Conservation (phyloP, 192 early-diverging fungal species). For the Borealophlyctis nickersoniae region DNA sequence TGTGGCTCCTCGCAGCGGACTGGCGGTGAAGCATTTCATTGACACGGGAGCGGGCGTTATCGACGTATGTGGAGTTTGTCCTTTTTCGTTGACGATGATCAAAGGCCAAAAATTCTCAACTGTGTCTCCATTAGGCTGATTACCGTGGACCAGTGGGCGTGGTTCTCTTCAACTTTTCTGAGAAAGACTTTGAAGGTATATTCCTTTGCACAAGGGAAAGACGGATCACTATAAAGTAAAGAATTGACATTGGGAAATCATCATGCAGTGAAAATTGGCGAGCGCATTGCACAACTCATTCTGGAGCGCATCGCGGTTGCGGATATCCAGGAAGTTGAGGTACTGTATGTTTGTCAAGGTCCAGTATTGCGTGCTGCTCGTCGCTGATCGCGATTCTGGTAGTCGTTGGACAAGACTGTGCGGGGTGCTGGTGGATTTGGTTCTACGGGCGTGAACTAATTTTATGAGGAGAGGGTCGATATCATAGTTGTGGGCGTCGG, state of each 20-base stretch:
- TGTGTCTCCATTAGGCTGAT: conserved; percentile 53
- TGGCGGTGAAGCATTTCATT: conserved; percentile 87
- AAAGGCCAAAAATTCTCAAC: too few relatives aligned
- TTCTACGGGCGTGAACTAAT: conserved; percentile 42
- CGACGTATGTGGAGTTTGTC: conserved; percentile 56
- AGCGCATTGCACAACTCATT: conserved; percentile 94
- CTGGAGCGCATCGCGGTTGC: conserved; percentile 82
- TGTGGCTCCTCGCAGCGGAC: conserved; percentile 88
- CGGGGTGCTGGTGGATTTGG: conserved; percentile 55
- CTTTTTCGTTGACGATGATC: too few relatives aligned
- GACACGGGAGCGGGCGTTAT: conserved; percentile 90
- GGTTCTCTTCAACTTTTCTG: conserved; percentile 85
- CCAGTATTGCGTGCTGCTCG: neutral
- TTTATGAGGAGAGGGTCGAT: neutral
- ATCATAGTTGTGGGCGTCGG: too few relatives aligned
- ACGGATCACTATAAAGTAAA: neutral
- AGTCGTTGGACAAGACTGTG: conserved; percentile 41
- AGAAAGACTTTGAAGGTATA: conserved; percentile 56
- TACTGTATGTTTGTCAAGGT: conserved; percentile 11
- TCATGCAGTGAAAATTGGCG: conserved; percentile 78
- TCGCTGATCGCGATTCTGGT: neutral
- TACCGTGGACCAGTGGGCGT: conserved; percentile 86
- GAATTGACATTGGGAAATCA: too few relatives aligned
- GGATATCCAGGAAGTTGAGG: conserved; percentile 75
- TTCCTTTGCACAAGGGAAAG: neutral